Percentiles rank a stretch among this genome's conserved stretches.
phyloP scores from a whole-genome alignment of 148 eudicot species.

The Rhododendron griersonianum region DNA sequence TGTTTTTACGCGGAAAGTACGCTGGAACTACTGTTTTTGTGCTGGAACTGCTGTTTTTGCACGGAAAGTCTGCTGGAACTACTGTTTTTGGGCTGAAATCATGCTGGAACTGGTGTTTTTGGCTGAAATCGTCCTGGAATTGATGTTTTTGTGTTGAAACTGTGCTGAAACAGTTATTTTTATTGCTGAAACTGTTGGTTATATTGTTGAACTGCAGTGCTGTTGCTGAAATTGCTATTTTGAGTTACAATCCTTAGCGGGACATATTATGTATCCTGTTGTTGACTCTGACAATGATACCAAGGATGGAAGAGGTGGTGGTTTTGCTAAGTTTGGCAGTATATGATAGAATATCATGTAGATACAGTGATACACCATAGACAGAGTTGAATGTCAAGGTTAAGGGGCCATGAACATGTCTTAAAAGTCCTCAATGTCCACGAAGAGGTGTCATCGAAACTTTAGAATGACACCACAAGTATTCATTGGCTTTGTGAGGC shows the following conservation, averaged over 20 bases:
- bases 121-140: neutral
- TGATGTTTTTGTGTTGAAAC: neutral
- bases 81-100: neutral
- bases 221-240: neutral
- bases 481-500: neutral
- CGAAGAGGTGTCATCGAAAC: too few species aligned
- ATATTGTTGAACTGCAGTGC: neutral
- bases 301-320: too few species aligned
- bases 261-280: neutral
- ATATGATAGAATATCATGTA: too few species aligned
- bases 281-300: neutral
- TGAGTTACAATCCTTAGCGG: neutral
- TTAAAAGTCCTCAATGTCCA: too few species aligned
- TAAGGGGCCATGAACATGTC: too few species aligned
- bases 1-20: too few species aligned
- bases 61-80: neutral
- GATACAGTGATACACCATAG: too few species aligned
- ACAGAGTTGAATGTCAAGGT: too few species aligned
- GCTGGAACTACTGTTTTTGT: too few species aligned
- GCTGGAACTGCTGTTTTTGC: neutral
- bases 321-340: too few species aligned
- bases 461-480: neutral
- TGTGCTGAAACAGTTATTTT: neutral
- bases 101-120: neutral
- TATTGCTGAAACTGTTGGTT: neutral